Evolutionary conservation across 2,329 filamentous ascomycete genomes (phyloP).

Genomic region (Epichloe uncinata): DNA sequence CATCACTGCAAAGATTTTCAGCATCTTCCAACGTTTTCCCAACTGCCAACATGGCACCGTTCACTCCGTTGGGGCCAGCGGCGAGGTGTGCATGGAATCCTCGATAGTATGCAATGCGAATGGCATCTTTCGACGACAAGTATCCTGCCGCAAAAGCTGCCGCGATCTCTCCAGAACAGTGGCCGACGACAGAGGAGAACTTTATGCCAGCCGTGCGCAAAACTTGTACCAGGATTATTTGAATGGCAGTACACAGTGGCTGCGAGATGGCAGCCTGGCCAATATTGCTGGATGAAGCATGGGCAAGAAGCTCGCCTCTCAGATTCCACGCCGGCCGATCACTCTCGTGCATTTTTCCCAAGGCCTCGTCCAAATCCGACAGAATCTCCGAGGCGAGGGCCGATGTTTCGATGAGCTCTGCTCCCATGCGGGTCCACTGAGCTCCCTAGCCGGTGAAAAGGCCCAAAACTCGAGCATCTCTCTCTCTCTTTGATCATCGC

Average conservation of each 20-base stretch:
- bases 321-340: slow-evolving; percentile 4
- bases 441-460: slow-evolving; percentile 24
- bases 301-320: neutral
- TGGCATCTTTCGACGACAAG: neutral
- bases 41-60: slow-evolving; percentile 12
- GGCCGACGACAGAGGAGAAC: slow-evolving; percentile 22
- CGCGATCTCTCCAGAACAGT: slow-evolving; percentile 28
- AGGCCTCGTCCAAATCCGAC: neutral
- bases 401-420: slow-evolving; percentile 9
- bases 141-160: slow-evolving; percentile 25
- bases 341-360: neutral
- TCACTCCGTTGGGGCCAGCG: neutral
- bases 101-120: slow-evolving; percentile 5
- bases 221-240: slow-evolving; percentile 27
- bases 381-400: neutral
- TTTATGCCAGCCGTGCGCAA: slow-evolving; percentile 17
- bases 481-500: neutral
- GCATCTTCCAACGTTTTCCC: slow-evolving; percentile 7
- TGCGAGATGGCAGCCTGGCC: slow-evolving; percentile 12
- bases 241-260: slow-evolving; percentile 22
- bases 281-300: neutral
- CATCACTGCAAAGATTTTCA: slow-evolving; percentile 1
- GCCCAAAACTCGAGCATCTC: slow-evolving; percentile 1
- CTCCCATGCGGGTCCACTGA: slow-evolving; percentile 21
- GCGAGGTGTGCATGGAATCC: slow-evolving; percentile 2